These are phyloP conservation scores for Saccharum spontaneum DNA, from an alignment of 176 grass and related monocot genomes.

Conservation along the genomic window DNA sequence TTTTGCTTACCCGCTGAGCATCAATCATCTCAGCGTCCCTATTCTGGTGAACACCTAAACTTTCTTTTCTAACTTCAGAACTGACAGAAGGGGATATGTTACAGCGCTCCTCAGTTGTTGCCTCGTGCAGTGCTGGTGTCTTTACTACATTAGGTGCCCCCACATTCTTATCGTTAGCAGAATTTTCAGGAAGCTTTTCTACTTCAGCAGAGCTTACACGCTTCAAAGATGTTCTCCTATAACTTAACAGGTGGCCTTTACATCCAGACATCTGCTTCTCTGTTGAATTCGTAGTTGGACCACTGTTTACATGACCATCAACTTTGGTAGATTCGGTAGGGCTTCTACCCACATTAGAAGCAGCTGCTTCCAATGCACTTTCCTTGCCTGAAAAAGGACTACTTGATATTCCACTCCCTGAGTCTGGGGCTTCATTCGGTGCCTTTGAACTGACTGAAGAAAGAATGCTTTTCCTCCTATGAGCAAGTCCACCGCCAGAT, in stretches of 20 bases:
- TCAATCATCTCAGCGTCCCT: slow-evolving; percentile 31
- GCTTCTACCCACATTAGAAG: slow-evolving; percentile 26
- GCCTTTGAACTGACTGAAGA: slow-evolving; percentile 27
- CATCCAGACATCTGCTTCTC: slow-evolving; percentile 22
- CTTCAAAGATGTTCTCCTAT: slow-evolving; percentile 53
- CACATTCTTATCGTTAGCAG: slow-evolving; percentile 34
- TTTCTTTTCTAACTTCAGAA: slow-evolving; percentile 35
- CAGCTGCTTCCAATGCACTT: slow-evolving; percentile 30
- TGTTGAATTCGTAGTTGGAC: slow-evolving; percentile 5
- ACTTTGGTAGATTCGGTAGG: slow-evolving; percentile 9
- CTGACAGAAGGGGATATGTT: slow-evolving; percentile 10
- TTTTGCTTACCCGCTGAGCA: slow-evolving; percentile 22
- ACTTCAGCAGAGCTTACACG: slow-evolving; percentile 40
- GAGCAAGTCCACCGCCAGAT: not conserved
- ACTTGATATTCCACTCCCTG: not conserved
- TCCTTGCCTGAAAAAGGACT: slow-evolving; percentile 37
- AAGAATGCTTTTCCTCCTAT: slow-evolving; percentile 47
- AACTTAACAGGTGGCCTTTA: slow-evolving; percentile 39
- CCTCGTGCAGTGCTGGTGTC: not conserved
- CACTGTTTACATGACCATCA: slow-evolving; percentile 6
- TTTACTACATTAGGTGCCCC: slow-evolving; percentile 11
- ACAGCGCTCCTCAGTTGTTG: not conserved
- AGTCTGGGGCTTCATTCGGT: slow-evolving; percentile 31
- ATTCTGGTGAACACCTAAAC: slow-evolving; percentile 21
- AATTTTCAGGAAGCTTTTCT: slow-evolving; percentile 21